These are phyloP conservation scores for Mucor ambiguus DNA, from an alignment of 371 early-diverging fungal species.

Conservation along the genomic window DNA sequence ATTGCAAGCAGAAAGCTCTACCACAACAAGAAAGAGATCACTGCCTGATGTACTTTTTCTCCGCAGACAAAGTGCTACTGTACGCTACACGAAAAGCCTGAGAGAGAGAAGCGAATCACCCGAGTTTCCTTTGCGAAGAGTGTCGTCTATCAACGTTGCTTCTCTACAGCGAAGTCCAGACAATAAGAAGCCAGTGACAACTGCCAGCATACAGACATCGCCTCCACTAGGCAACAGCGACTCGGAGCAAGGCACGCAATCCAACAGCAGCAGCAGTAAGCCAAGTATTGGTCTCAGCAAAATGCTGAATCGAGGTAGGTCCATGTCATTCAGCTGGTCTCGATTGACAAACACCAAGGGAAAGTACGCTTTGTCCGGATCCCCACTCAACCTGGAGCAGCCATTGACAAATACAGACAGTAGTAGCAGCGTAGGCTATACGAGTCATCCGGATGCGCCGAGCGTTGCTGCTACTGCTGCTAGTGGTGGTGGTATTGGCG, in stretches of 20 bases:
- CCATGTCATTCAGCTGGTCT: constrained; percentile 11
- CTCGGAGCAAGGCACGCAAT: background rate
- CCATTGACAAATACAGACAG: background rate
- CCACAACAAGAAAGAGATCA: background rate
- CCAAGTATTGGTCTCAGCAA: background rate
- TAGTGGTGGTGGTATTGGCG: background rate
- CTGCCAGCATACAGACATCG: background rate
- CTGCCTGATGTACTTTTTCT: background rate
- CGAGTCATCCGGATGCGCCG: background rate
- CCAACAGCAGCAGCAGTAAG: background rate
- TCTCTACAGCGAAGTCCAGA: background rate
- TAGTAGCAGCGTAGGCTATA: background rate
- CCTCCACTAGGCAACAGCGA: background rate
- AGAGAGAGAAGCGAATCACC: background rate
- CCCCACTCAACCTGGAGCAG: background rate
- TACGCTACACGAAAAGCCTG: background rate
- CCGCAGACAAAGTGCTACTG: background rate
- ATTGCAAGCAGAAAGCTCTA: background rate
- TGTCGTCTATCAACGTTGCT: constrained; percentile 11
- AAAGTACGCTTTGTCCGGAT: background rate
- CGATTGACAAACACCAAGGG: background rate
- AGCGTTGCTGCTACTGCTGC: background rate
- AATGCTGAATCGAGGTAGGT: constrained; percentile 1
- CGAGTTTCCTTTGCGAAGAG: background rate
- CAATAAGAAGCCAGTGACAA: background rate